Conservation (phyloP, 2,329 filamentous ascomycete species). For the Pyricularia pennisetigena region DNA sequence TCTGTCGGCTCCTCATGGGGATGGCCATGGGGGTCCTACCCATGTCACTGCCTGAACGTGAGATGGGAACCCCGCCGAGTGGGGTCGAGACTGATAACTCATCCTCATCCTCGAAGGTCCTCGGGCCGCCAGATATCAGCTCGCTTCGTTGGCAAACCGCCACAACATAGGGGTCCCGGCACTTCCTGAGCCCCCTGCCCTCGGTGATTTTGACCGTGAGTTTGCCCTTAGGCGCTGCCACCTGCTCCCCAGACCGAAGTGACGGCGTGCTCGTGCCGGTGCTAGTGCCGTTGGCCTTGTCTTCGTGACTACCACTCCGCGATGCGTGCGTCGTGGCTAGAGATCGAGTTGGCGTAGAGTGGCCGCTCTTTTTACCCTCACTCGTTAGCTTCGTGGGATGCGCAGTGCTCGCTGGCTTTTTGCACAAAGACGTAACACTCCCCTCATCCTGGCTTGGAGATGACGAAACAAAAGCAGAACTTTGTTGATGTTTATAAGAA, state of each 20-base stretch:
- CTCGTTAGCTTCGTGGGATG: constrained; percentile 83
- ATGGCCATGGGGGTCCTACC: constrained; percentile 82
- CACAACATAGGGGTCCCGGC: constrained; percentile 87
- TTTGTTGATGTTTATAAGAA: constrained; percentile 35
- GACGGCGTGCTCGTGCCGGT: constrained; percentile 43
- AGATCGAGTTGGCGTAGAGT: constrained; percentile 80
- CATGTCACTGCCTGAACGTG: constrained; percentile 68
- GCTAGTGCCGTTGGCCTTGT: constrained; percentile 26
- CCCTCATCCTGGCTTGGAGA: constrained; percentile 29
- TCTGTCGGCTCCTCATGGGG: constrained; percentile 93
- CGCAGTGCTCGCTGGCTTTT: constrained; percentile 54
- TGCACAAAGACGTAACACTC: constrained; percentile 18
- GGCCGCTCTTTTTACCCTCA: constrained; percentile 77
- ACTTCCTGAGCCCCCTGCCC: constrained; percentile 70
- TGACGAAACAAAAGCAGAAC: constrained; percentile 39
- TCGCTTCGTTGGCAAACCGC: constrained; percentile 96
- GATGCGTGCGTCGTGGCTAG: constrained; percentile 56
- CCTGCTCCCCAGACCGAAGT: constrained; percentile 44
- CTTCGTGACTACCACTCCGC: constrained; percentile 31
- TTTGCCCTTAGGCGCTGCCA: constrained; percentile 72
- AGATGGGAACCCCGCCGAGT: constrained; percentile 41
- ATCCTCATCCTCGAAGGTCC: constrained; percentile 50
- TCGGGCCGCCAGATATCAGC: constrained; percentile 81
- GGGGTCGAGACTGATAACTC: constrained; percentile 31
- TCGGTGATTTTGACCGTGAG: constrained; percentile 83